Evolutionary conservation across 2,329 filamentous ascomycete genomes (phyloP), one percentile per base, ranked within the genome.

Genomic region (Colletotrichum cordylinicola): DNA sequence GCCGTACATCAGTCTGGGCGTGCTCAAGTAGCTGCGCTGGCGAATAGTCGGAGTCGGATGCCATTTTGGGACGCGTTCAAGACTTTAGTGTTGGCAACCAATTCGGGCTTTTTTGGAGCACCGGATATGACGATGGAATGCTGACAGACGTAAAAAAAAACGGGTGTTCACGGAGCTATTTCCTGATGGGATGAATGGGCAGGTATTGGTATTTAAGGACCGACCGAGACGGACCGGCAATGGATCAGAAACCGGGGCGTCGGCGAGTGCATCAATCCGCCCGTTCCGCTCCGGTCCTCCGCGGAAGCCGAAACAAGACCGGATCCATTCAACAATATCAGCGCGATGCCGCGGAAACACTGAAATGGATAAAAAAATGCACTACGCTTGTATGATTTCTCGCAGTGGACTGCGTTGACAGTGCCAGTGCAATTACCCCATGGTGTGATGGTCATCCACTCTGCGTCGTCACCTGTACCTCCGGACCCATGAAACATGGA

Each of bases 251-350:
- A 21, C 37, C 2, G 37, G 39, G 16, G n/a, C 9, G 4, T 67
- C 31, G 31, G 65, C 16, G 18, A 52, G 55, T 21, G 48, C 65
- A 33, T 67, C 65, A n/a, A 37, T 5, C 12, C 65, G n/a, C 43
- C n/a, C 3, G 6, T 52, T 24, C 43, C 43, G 43, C n/a, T 13
- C 43, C n/a, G 48, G 65, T 24, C 48, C 15, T 37, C 65, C 65
- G 65, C 65, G 65, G 65, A 67, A 31, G 48, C 65, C 65, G 65
- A 60, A 60, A 60, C 2, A 29, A 13, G 16, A 55, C 18, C 24
- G 39, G 8, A 15, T 55, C 43, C 43, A 58, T 6, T 31, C 24
- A 58, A 21, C 3, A 2, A 58, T 52, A 21, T 52, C n/a, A 13
- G 43, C 43, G 43, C 43, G 43, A 24, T 52, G n/a, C 43, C 43